phyloP scores from a whole-genome alignment of 2,329 filamentous ascomycete species.

The Elsinoe australis region DNA sequence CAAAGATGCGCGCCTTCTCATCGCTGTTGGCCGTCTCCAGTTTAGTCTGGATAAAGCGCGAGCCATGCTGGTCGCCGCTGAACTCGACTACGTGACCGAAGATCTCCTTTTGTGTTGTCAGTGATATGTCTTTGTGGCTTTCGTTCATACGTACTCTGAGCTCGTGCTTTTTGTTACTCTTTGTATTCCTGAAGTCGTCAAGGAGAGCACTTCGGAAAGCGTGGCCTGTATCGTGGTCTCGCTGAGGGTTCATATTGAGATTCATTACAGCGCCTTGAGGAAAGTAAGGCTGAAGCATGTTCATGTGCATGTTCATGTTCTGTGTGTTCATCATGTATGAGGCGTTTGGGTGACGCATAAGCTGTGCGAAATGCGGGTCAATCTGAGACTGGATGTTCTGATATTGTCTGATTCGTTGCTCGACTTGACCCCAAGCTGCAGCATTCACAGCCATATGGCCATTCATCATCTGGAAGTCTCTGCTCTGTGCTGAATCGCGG shows the following conservation, averaged over 20 bases:
- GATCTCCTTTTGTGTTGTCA: slow-evolving; percentile 53
- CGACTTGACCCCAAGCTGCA: slow-evolving; percentile 32
- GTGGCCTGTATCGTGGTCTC: slow-evolving; percentile 30
- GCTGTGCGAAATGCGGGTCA: slow-evolving; percentile 17
- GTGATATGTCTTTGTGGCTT: not conserved
- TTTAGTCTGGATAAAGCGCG: slow-evolving; percentile 89
- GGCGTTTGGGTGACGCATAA: slow-evolving; percentile 31
- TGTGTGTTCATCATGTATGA: slow-evolving; percentile 30
- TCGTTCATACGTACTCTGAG: slow-evolving; percentile 51
- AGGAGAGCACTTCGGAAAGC: slow-evolving; percentile 60
- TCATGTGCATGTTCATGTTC: slow-evolving; percentile 30
- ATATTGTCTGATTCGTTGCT: slow-evolving; percentile 25
- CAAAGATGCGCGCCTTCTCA: slow-evolving; percentile 85
- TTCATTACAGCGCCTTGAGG: slow-evolving; percentile 18
- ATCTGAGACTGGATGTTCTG: slow-evolving; percentile 8
- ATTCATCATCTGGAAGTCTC: slow-evolving; percentile 34
- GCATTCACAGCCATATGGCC: slow-evolving; percentile 29
- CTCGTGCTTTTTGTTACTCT: slow-evolving; percentile 67
- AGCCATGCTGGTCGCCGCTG: slow-evolving; percentile 90
- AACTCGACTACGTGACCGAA: slow-evolving; percentile 86
- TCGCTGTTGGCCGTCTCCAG: slow-evolving; percentile 89
- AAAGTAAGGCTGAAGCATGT: slow-evolving; percentile 31
- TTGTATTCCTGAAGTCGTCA: slow-evolving; percentile 72
- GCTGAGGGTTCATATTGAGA: not conserved
- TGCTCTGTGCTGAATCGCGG: slow-evolving; percentile 25